Base-by-base conservation (phyloP, 345 rosid genomes). In the Cochlearia excelsa region DNA sequence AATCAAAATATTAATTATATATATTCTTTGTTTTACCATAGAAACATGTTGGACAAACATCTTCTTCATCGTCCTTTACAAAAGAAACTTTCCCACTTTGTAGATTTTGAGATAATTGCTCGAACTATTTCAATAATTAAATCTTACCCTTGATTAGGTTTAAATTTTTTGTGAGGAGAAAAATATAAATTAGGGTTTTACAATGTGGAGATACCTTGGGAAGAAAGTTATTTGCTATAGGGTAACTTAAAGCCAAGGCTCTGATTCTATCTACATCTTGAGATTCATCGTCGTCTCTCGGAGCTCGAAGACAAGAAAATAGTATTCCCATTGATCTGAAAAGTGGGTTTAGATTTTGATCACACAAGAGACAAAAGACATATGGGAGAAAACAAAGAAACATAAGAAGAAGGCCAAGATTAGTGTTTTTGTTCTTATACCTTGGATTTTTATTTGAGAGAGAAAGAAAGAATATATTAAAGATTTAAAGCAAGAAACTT, bases 31-130 rank as follows among this genome's bases (percentile, higher is more conserved):
- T 5, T 50, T 51, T 73, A 75, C 86, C 84, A 77, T 77, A 76
- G 8, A 82, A 80, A 59, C 84, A 82, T 43, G 71, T 78, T 9
- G 82, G 78, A 58, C 84, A 79, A 51, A 56, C 57, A 51, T 82
- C 77, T 8, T 82, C 80, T 3, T 78, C 77, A 27, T 52, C 8
- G 0, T 60, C 44, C 0, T 38, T 29, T 0, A 45, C 52, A 7
- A 46, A 26, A 1, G 39, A 41, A 29, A 34, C 4, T 29, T 51
- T 45, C 7, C n/a, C 34, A 48, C 59, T 42, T 63, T 57, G 42
- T 0, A 28, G 6, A 56, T 39, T 50, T 54, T 33, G 44, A 54
- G 39, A 61, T 47, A 69, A 27, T 61, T 54, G 38, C 10, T 69
- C 39, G 54, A 5, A 47, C 67, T 69, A 38, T 9, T 39, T 54